Evolutionary conservation across 441 rosid genomes (phyloP).

Genomic region (Euphorbia corollata): DNA sequence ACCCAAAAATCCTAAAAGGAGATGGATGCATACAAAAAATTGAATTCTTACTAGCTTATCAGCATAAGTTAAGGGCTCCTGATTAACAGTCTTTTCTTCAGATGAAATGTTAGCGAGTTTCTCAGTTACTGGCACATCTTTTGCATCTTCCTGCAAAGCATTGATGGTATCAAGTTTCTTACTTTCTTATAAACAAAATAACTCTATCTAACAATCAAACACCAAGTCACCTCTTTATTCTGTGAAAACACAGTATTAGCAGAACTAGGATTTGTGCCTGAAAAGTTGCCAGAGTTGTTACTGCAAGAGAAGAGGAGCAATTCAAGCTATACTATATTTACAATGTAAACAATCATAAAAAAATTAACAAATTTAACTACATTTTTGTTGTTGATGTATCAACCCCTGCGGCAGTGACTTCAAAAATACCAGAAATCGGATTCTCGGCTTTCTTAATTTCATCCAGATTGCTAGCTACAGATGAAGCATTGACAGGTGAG

Average conservation of each 20-base stretch:
- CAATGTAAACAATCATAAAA: not conserved
- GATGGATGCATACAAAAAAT: conserved; percentile 16
- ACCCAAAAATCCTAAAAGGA: conserved; percentile 19
- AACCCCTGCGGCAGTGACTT: conserved; percentile 20
- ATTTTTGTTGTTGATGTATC: conserved; percentile 27
- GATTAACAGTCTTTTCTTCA: conserved; percentile 53
- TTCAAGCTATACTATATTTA: not conserved
- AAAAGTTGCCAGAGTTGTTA: conserved; percentile 29
- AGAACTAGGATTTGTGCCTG: conserved; percentile 33
- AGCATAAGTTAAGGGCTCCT: conserved; percentile 43
- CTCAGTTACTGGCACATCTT: conserved; percentile 38
- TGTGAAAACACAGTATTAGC: conserved; percentile 33
- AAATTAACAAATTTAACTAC: conserved; percentile 21
- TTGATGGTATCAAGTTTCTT: conserved; percentile 24
- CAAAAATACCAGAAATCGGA: conserved; percentile 27
- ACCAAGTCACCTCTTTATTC: conserved; percentile 39
- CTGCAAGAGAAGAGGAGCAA: conserved; percentile 27
- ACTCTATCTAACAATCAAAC: conserved; percentile 8
- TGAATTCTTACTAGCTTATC: conserved; percentile 51
- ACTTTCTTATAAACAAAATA: conserved; percentile 20
- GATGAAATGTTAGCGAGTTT: conserved; percentile 27
- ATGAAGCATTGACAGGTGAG: conserved; percentile 34
- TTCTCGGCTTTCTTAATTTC: conserved; percentile 24
- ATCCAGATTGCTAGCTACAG: conserved; percentile 30
- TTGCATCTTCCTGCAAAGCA: conserved; percentile 44